Base-by-base conservation (phyloP, 805 yeast species). In the Nakazawaea sp. region DNA sequence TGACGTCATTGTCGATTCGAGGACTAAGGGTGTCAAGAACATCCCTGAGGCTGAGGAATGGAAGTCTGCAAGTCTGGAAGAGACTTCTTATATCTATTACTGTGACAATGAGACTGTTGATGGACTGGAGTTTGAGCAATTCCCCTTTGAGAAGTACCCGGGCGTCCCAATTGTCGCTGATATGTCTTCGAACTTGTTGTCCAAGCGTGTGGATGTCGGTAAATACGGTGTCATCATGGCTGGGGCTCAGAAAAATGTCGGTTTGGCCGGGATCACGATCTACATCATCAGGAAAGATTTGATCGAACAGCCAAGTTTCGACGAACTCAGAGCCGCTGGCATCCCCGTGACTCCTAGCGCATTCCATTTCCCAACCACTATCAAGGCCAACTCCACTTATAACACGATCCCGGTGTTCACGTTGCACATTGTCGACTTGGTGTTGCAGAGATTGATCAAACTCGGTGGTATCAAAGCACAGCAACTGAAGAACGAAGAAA, bases 171-270 rank as follows among this genome's bases (percentile, higher is more conserved):
- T 90, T 42, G 96, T 88, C 12, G 90, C 95, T 19, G 99, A 92
- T 58, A 78, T 90, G 81, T 89, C 97, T 2, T 89, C 97, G 32
- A 87, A 90, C 59, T 81, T 92, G 53, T 67, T 92, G 47, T 85
- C 96, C 17, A 80, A 83, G 47, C 64, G 72, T 46, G 59, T 92
- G 34, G 96, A 90, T 51, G 81, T 92, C 29, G 65, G 84, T 39
- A 80, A 85, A 59, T 90, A 75, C 54, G 97, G 96, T 35, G 65
- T 88, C 19, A 80, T 92, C 44, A 79, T 89, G 75, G 98, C 96
- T 15, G 99, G 99, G 45, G 99, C 97, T 19, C 99, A 92, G 64
- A 92, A 92, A 63, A 92, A 92, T 59, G 87, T 92, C 54, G 98
- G 99, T 38, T 66, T 92, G 53, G 97, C 99, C 8, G 98, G 99